phyloP scores from a whole-genome alignment of 805 yeast genomes.

The Yarrowia hollandica region DNA sequence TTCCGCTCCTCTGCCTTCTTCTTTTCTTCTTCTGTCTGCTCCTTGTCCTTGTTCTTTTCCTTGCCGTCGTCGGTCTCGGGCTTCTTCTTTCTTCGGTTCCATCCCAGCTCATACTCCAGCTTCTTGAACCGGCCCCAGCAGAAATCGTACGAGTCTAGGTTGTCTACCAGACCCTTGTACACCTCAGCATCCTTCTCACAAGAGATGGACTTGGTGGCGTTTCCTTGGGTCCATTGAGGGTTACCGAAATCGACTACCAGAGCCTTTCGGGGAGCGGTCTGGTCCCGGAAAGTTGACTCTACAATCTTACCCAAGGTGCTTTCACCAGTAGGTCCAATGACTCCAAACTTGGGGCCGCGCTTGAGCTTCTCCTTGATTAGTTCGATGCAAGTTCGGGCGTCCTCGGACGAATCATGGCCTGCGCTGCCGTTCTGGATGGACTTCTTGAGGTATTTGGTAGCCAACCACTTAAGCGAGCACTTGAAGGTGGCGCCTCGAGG shows the following conservation, averaged over 20 bases:
- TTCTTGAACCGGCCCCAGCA: conserved; percentile 59
- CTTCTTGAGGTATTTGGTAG: conserved; percentile 54
- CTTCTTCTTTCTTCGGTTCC: conserved; percentile 35
- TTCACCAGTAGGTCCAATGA: conserved; percentile 35
- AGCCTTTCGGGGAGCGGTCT: conserved; percentile 30
- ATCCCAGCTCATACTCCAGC: conserved; percentile 50
- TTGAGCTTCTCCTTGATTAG: conserved; percentile 66
- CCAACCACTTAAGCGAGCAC: conserved; percentile 74
- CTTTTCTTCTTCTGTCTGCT: not conserved
- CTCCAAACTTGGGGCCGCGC: conserved; percentile 69
- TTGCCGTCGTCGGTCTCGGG: conserved; percentile 28
- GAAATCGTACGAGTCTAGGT: conserved; percentile 49
- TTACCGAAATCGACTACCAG: conserved; percentile 44
- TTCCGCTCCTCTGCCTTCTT: not conserved
- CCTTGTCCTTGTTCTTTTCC: not conserved
- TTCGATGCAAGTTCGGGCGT: conserved; percentile 76
- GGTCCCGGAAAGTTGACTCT: conserved; percentile 3
- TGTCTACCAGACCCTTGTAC: conserved; percentile 45
- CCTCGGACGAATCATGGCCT: conserved; percentile 89
- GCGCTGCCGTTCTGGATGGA: conserved; percentile 65
- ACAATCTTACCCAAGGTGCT: conserved; percentile 22
- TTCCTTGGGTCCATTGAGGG: conserved; percentile 41
- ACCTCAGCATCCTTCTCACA: conserved; percentile 63
- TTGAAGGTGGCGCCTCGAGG: conserved; percentile 78
- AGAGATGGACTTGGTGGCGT: conserved; percentile 44